Evolutionary conservation across 441 rosid species (phyloP), one percentile per base, ranked within the genome.

Genomic region (Corymbia calophylla): DNA sequence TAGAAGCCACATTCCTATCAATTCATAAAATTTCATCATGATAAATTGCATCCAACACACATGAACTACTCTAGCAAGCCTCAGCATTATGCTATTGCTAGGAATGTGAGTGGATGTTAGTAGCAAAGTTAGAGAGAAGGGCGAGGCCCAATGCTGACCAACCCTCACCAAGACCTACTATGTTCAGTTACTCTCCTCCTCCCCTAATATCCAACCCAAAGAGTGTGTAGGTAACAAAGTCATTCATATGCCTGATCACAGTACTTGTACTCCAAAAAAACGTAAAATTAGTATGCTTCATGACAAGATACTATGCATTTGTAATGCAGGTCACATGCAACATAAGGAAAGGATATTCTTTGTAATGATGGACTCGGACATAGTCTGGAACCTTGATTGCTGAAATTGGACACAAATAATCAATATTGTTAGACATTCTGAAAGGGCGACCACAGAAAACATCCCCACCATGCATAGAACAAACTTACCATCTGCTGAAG

Each of bases 401-500:
- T 95, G 95, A 92, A 90, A 91, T 66, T 29, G 51, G 90, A 90
- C 89, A 53, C 53, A 35, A 47, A 19, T 64, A 89, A 91, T 84
- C 77, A n/a, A 58, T 56, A 87, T 13, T 1, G 23, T 32, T 56
- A 86, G 66, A 86, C 21, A 39, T 86, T 55, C 66, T 32, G 31
- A 39, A 53, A 86, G 29, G 48, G 53, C 8, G 1, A 23, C 66
- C 87, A 27, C 8, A 9, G 87, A 88, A 44, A 64, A 54, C 88
- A 82, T 82, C 80, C 80, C 68, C 25, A 32, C 53, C 70, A 70
- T 87, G 68, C 89, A 66, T 90, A 88, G 51, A 73, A 88, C 60
- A 13, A 92, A 93, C 95, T 92, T 88, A 95, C 97, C 98, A 97
- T 96, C 94, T 95, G 96, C 93, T 91, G 94, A 90, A 95, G 98